These are phyloP conservation scores for Colletotrichum godetiae DNA, from an alignment of 2,329 filamentous ascomycete genomes.

Conservation along the genomic window DNA sequence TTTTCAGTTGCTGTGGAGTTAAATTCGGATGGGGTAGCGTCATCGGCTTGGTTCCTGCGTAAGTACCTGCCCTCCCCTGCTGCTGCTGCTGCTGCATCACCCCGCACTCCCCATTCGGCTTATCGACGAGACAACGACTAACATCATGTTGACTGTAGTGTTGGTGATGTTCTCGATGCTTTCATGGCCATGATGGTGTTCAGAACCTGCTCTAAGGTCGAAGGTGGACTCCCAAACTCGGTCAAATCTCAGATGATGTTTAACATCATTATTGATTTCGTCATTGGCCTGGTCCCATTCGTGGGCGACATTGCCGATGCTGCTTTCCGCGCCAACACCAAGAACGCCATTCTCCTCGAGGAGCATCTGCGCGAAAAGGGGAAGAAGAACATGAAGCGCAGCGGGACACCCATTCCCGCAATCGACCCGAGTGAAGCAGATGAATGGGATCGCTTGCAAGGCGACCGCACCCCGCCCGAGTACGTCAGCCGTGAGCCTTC, in stretches of 20 bases:
- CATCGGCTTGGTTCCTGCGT: conserved; percentile 85
- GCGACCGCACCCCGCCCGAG: conserved; percentile 27
- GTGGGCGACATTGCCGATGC: conserved; percentile 82
- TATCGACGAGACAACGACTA: background rate
- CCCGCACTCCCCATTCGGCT: background rate
- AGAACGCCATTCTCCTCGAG: conserved; percentile 78
- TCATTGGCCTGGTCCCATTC: conserved; percentile 79
- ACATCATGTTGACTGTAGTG: conserved; percentile 52
- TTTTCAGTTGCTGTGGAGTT: conserved; percentile 85
- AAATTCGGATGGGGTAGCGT: conserved; percentile 91
- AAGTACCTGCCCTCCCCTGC: conserved; percentile 52
- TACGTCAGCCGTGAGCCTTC: conserved; percentile 29
- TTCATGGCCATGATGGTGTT: conserved; percentile 82
- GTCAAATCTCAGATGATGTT: conserved; percentile 80
- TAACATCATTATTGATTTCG: conserved; percentile 81
- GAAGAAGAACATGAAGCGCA: conserved; percentile 62
- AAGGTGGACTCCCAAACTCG: conserved; percentile 76
- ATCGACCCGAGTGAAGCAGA: conserved; percentile 65
- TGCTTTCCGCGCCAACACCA: conserved; percentile 79
- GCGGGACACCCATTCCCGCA: conserved; percentile 58
- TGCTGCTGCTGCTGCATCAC: background rate
- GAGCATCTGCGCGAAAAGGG: conserved; percentile 76
- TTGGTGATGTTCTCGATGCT: conserved; percentile 81
- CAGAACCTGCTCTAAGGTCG: conserved; percentile 76
- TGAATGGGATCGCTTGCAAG: conserved; percentile 56